Conservation (phyloP, 345 rosid species). For the Dipteronia sinensis region DNA sequence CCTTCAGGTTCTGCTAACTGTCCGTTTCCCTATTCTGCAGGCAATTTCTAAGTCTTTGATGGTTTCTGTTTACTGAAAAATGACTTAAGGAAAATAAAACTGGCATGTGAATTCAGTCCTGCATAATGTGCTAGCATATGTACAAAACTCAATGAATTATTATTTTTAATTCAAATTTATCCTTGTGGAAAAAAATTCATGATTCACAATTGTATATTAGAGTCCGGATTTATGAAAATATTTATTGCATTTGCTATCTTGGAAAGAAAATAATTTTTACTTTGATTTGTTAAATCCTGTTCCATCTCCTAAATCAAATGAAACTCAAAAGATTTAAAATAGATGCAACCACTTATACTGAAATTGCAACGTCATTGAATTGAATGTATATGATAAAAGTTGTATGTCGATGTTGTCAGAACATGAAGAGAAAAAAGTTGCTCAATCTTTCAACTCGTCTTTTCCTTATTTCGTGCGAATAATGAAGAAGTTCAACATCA, state of each 20-base stretch:
- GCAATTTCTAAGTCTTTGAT: background rate
- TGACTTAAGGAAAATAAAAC: background rate
- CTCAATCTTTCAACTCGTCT: constrained; percentile 49
- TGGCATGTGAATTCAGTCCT: background rate
- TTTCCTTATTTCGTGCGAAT: constrained; percentile 63
- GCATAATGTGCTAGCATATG: background rate
- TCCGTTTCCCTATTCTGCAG: background rate
- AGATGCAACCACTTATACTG: constrained; percentile 25
- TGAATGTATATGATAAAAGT: constrained; percentile 28
- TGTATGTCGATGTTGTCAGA: constrained; percentile 34
- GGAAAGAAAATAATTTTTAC: background rate
- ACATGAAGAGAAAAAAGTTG: constrained; percentile 57
- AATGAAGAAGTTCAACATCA: constrained; percentile 62
- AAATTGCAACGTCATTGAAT: constrained; percentile 26
- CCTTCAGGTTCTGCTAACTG: background rate
- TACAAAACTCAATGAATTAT: background rate
- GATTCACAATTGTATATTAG: background rate
- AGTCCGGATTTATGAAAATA: background rate
- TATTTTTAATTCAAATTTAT: background rate
- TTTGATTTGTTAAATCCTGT: constrained; percentile 1
- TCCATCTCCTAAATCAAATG: constrained; percentile 10
- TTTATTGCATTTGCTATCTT: constrained; percentile 6
- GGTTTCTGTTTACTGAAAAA: background rate
- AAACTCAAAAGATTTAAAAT: constrained; percentile 22
- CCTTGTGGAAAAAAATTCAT: background rate